Conservation (phyloP, 352 stramenopile species). For the Phytophthora syringae region DNA sequence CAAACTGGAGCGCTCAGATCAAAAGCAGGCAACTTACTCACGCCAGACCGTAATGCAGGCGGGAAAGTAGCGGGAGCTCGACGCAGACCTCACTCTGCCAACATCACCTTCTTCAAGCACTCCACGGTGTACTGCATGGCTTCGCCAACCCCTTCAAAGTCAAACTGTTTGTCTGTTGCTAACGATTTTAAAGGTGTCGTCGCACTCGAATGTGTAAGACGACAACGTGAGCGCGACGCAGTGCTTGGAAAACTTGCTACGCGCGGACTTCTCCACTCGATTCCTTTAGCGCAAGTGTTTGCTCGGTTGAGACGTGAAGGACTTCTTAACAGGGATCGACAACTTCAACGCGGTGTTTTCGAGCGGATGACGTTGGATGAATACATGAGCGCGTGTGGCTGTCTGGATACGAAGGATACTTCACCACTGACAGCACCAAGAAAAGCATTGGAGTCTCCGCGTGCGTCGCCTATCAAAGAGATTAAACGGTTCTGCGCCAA, state of each 20-base stretch:
- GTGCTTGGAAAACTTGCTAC: constrained; percentile 40
- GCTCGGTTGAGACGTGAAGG: constrained; percentile 58
- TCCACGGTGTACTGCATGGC: constrained; percentile 67
- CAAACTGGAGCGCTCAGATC: constrained; percentile 8
- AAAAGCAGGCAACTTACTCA: constrained; percentile 20
- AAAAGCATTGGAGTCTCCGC: constrained; percentile 6
- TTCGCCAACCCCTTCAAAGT: constrained; percentile 8
- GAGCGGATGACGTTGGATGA: constrained; percentile 62
- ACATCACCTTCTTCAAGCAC: constrained; percentile 54
- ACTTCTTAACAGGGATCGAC: constrained; percentile 54
- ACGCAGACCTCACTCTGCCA: constrained; percentile 58
- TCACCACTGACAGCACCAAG: not conserved
- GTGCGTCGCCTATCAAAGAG: constrained; percentile 18
- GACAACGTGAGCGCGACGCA: constrained; percentile 32
- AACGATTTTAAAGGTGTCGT: constrained; percentile 48
- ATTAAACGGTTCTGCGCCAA: constrained; percentile 23
- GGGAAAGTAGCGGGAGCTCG: constrained; percentile 59
- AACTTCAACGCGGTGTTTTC: constrained; percentile 45
- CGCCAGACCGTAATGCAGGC: constrained; percentile 1
- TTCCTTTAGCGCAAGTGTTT: constrained; percentile 62
- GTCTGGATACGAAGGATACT: constrained; percentile 7
- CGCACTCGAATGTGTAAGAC: constrained; percentile 43
- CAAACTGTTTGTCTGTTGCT: constrained; percentile 10
- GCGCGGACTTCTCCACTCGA: constrained; percentile 32
- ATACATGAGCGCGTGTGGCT: constrained; percentile 71